Percentiles rank a stretch among this genome's conserved stretches.
Conservation (phyloP, 2,329 filamentous ascomycete species). For the Pyrenochaeta sp. region DNA sequence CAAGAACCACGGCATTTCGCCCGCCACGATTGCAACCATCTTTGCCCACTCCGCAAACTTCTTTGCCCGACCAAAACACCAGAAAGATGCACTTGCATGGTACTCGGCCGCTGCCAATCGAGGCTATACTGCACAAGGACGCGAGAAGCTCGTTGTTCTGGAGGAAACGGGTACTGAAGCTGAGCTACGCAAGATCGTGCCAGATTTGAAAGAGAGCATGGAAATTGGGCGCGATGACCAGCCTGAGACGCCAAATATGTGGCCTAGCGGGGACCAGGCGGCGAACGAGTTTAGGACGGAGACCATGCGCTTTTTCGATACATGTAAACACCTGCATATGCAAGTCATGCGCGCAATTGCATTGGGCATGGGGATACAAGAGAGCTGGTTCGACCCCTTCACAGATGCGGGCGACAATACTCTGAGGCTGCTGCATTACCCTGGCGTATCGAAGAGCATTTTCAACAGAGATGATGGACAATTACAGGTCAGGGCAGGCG, state of each 20-base stretch:
- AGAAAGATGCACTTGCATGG: conserved; percentile 52
- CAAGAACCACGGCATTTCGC: conserved; percentile 76
- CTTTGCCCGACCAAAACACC: conserved; percentile 48
- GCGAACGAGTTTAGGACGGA: conserved; percentile 71
- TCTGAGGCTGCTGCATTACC: conserved; percentile 80
- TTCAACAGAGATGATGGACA: conserved; percentile 73
- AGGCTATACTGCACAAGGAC: conserved; percentile 57
- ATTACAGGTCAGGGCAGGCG: conserved; percentile 79
- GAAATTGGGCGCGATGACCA: conserved; percentile 70
- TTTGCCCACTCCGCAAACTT: conserved; percentile 61
- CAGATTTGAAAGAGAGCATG: conserved; percentile 65
- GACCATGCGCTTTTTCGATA: conserved; percentile 79
- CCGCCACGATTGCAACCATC: conserved; percentile 65
- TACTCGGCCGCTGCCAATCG: conserved; percentile 58
- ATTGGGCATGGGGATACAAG: conserved; percentile 77
- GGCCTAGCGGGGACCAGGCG: conserved; percentile 69
- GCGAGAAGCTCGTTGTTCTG: conserved; percentile 51
- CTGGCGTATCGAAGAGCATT: conserved; percentile 69
- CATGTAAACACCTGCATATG: conserved; percentile 76
- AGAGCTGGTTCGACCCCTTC: conserved; percentile 78
- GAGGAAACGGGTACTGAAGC: conserved; percentile 48
- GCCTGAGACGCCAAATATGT: conserved; percentile 74
- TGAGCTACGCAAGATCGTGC: conserved; percentile 44
- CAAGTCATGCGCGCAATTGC: conserved; percentile 87
- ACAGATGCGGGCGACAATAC: conserved; percentile 64